Base-by-base conservation (phyloP, 192 early-diverging fungal species). In the Chytriomyces confervae region DNA sequence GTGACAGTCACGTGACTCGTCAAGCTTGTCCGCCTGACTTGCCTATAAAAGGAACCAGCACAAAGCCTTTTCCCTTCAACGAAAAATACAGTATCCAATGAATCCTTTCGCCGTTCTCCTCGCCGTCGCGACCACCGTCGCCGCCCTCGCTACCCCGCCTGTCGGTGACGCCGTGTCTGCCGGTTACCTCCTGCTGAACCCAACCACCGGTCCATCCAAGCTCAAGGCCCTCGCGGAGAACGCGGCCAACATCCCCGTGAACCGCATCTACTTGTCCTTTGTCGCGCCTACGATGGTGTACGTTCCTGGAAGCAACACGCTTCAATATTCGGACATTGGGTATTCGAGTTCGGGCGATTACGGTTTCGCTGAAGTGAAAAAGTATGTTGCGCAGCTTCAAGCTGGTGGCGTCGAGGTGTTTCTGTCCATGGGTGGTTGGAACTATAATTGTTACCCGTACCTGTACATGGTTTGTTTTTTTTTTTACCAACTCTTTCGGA, bases 141-240 rank as follows among this genome's bases (percentile, higher is more conserved):
- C 18, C 48, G 44, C 72, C 53, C 44, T 63, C 1, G 72, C 72
- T 9, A 64, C 10, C n/a, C 72, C 60, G 1, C 51, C 70, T 51
- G 44, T 61, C 51, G 61, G 45, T 36, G 10, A 7, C 18, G 7
- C 61, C 45, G 61, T 74, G 11, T 57, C 44, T 18, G 72, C 43
- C n/a, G 72, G 72, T 11, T 74, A 74, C 61, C 72, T 74, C 72
- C 61, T 74, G 44, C 60, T 74, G 5, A 44, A 61, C 45, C 72
- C 72, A 20, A 62, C 53, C 5, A 50, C 29, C 7, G 72, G 51
- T 9, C 18, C 72, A 10, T 7, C 53, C 29, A 74, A 74, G 61
- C 44, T 74, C 16, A 74, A 74, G 49, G n/a, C 61, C 18, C 72
- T 74, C 61, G 72, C 72, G 5, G 36, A 9, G 13, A 74, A 74